Percentiles rank a stretch among this genome's conserved stretches.
These are phyloP conservation scores for Ustilago vetiveriae DNA, from an alignment of 1,284 basidiomycete species.

Conservation along the genomic window DNA sequence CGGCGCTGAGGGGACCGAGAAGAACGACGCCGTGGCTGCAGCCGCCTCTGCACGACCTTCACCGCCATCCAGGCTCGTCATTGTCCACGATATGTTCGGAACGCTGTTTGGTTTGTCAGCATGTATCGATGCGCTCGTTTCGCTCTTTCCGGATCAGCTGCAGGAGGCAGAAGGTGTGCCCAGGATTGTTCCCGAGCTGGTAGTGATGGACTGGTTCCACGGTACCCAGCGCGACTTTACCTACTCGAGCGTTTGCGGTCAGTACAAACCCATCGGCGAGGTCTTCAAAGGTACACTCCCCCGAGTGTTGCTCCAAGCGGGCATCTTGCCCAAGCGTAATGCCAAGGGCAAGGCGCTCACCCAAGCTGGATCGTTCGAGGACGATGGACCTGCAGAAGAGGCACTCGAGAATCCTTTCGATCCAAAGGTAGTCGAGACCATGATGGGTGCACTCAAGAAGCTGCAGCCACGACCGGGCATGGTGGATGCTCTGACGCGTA, in stretches of 20 bases:
- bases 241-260: conserved; percentile 46
- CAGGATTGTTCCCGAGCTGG: conserved; percentile 50
- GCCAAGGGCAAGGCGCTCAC: conserved; percentile 12
- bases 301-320: conserved; percentile 54
- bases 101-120: conserved; percentile 52
- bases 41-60: conserved; percentile 2
- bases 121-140: conserved; percentile 43
- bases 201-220: conserved; percentile 63
- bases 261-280: conserved; percentile 50
- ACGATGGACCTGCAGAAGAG: conserved; percentile 31
- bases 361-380: conserved; percentile 30
- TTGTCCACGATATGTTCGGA: conserved; percentile 63
- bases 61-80: conserved; percentile 34
- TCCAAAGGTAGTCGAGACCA: conserved; percentile 28
- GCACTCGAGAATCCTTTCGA: conserved; percentile 41
- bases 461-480: conserved; percentile 55
- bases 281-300: conserved; percentile 55
- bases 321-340: conserved; percentile 34
- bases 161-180: conserved; percentile 22
- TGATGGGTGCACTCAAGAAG: conserved; percentile 50
- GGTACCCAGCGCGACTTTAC: conserved; percentile 57
- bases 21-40: conserved; percentile 3
- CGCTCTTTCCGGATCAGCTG: conserved; percentile 47
- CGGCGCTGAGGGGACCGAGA: conserved; percentile 45
- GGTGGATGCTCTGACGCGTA: conserved; percentile 47